A percentile compares a stretch with the other conserved stretches of the same genome.
These are phyloP conservation scores for Limonium bicolor DNA, from an alignment of 148 eudicot species.

Conservation along the genomic window DNA sequence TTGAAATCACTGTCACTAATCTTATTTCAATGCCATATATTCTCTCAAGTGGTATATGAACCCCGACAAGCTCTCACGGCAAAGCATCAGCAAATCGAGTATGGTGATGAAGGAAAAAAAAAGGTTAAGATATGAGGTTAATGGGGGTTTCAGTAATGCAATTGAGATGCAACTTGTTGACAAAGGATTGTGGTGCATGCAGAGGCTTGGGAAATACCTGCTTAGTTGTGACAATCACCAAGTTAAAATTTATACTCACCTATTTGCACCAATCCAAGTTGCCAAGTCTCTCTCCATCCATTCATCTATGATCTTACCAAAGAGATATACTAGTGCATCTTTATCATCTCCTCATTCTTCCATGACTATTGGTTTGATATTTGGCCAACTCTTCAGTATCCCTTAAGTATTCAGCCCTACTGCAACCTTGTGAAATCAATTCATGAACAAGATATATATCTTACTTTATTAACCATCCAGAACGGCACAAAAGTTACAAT, in stretches of 20 bases:
- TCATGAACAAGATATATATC: no score
- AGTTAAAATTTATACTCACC: no score
- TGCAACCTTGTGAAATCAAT: constrained; percentile 39
- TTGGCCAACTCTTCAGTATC: constrained; percentile 62
- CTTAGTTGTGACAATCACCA: no score
- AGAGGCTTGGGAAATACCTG: background rate
- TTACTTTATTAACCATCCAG: no score
- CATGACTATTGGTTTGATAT: constrained; percentile 58
- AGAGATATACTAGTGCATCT: constrained; percentile 54
- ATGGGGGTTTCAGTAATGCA: no score
- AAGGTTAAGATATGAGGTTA: constrained; percentile 1
- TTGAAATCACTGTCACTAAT: no score
- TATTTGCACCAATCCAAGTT: constrained; percentile 90
- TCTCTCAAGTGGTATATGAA: constrained; percentile 76
- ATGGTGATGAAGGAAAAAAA: constrained; percentile 20
- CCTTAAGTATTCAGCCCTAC: constrained; percentile 62
- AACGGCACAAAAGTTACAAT: no score
- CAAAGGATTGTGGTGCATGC: background rate
- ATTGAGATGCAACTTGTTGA: background rate
- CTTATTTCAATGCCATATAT: constrained; percentile 89
- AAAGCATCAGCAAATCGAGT: constrained; percentile 91
- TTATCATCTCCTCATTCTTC: constrained; percentile 62
- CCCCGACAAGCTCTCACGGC: constrained; percentile 78
- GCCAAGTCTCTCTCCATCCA: constrained; percentile 77
- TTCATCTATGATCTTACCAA: constrained; percentile 78